A percentile compares a stretch with the other conserved stretches of the same genome.
Conservation (phyloP, 306 rosid species). For the Lagenaria siceraria region DNA sequence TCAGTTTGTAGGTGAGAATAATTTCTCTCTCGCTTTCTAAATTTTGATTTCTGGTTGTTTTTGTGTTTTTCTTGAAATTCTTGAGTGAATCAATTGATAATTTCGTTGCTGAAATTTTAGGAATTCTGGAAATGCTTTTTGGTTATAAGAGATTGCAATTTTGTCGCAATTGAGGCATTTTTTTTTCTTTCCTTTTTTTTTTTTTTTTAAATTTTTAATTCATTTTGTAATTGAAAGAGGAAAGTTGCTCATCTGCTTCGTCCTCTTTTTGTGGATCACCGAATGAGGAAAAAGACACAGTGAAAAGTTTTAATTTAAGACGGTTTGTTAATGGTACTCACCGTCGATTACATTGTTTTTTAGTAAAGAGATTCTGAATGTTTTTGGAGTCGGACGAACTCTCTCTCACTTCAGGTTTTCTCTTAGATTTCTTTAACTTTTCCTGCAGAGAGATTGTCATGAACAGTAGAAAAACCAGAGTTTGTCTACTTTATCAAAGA, state of each 20-base stretch:
- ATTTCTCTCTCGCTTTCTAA: background rate
- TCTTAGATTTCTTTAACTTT: slow-evolving; percentile 2
- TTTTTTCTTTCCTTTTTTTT: background rate
- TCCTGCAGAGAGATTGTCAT: background rate
- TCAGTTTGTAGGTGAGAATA: background rate
- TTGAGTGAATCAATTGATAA: background rate
- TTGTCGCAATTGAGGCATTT: background rate
- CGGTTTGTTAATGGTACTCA: slow-evolving; percentile 1
- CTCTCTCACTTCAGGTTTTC: background rate
- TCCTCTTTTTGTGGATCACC: background rate
- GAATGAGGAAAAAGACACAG: background rate
- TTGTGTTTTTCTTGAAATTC: background rate
- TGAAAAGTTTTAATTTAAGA: background rate
- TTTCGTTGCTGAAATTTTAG: background rate
- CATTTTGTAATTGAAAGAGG: background rate
- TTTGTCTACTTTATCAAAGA: slow-evolving; percentile 3
- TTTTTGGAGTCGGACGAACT: background rate
- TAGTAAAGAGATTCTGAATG: slow-evolving; percentile 4
- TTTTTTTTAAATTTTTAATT: background rate
- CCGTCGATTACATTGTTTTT: slow-evolving; percentile 6
- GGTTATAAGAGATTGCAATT: background rate
- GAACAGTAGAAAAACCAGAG: slow-evolving; percentile 4
- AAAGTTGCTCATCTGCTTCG: background rate
- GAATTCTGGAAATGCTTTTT: background rate
- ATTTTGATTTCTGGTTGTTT: background rate